Evolutionary conservation across 1,139 yeast species (phyloP).

Genomic region (Pichia terricola): DNA sequence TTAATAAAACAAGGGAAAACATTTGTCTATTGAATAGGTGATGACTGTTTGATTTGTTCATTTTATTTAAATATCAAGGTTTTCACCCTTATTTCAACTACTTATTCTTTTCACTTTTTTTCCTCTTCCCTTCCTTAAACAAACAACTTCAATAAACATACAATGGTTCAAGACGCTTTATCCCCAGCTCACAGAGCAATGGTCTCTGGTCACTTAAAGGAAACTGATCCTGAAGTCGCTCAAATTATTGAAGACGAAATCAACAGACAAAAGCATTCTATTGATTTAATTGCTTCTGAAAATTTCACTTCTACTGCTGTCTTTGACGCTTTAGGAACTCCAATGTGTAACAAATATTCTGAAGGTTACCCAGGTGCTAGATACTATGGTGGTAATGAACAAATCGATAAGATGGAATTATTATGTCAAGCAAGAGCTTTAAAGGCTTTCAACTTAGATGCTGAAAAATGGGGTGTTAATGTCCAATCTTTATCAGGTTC

Average conservation of each 20-base stretch:
- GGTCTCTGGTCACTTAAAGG: constrained; percentile 60
- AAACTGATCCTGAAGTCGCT: constrained; percentile 78
- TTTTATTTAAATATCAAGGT: too few species aligned
- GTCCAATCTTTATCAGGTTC: constrained; percentile 96
- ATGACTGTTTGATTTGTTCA: too few species aligned
- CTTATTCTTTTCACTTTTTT: not conserved
- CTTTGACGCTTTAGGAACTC: constrained; percentile 93
- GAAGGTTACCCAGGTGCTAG: constrained; percentile 88
- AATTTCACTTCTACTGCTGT: constrained; percentile 96
- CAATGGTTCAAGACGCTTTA: constrained; percentile 42
- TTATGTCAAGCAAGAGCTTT: constrained; percentile 92
- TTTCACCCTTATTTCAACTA: too few species aligned
- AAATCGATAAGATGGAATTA: constrained; percentile 85
- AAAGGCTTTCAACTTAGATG: constrained; percentile 68
- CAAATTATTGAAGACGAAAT: constrained; percentile 78
- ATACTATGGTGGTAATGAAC: constrained; percentile 87
- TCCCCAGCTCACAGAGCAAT: constrained; percentile 57
- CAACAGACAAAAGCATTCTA: constrained; percentile 88
- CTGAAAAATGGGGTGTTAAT: constrained; percentile 94
- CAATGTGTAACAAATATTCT: constrained; percentile 86
- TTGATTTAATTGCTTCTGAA: constrained; percentile 92
- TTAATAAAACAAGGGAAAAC: too few species aligned
- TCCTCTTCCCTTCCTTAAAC: not conserved
- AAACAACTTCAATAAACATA: too few species aligned
- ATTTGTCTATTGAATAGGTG: too few species aligned